Evolutionary conservation across 2,329 filamentous ascomycete genomes (phyloP), one percentile per base, ranked within the genome.

Genomic region (Colletotrichum melonis): DNA sequence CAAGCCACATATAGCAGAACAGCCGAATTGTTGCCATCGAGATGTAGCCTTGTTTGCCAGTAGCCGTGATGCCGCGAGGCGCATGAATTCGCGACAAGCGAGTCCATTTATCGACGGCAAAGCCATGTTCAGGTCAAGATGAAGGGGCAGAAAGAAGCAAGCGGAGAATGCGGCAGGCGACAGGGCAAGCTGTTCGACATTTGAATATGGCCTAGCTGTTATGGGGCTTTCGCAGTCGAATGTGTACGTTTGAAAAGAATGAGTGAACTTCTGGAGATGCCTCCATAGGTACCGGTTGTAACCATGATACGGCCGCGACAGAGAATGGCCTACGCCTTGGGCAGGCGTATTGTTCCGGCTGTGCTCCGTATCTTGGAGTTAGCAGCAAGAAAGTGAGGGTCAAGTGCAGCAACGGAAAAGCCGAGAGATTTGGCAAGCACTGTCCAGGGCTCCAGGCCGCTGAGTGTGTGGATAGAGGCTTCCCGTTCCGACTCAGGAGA

Each of bases 121-220:
- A 19, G 46, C 62, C n/a, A 28, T 16, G n/a, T 26, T 35, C 52
- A 56, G 32, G 49, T 11, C 19, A 14, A 19, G 52, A 42, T 57
- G 24, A 57, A 42, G 30, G 63, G 52, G 32, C 52, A 14, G 52
- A 12, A 32, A 65, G 32, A 57, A 57, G 52, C 52, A 65, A 65
- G 52, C 32, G 8, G 30, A 11, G 28, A 30, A 38, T 12, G 49
- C n/a, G 16, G 28, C n/a, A 19, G 3, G 42, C 60, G 46, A 38
- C 28, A 35, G 46, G 59, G 46, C 38, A 49, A 49, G n/a, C 24
- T 11, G 26, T 6, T 6, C 12, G n/a, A 6, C 14, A 14, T 35
- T 42, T 16, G 30, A 46, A 22, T 11, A 42, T 42, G 38, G 5
- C 1, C 14, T 42, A 16, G 14, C 38, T 24, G 49, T 26, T 24